Percentiles rank a stretch among this genome's conserved stretches.
Conservation (phyloP, 257 asterid genomes). For the Handroanthus guayacan region DNA sequence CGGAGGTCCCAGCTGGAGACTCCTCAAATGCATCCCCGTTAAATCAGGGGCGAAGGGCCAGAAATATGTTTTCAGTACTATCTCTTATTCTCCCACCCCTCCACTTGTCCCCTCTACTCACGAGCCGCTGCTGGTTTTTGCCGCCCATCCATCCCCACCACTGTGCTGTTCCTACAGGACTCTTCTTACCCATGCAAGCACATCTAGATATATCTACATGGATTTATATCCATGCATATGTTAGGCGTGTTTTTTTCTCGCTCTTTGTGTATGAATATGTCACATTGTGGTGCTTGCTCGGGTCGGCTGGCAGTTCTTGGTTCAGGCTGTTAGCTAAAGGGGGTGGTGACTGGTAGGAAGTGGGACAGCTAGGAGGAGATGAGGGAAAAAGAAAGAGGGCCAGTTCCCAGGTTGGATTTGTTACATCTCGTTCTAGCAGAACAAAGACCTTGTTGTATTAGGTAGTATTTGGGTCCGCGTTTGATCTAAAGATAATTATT, state of each 20-base stretch:
- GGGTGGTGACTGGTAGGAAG: slow-evolving; percentile 20
- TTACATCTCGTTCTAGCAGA: neutral
- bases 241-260: neutral
- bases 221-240: neutral
- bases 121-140: slow-evolving; percentile 12
- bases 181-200: slow-evolving; percentile 18
- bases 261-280: neutral
- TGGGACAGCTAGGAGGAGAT: slow-evolving; percentile 1
- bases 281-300: slow-evolving; percentile 15
- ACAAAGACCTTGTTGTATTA: slow-evolving; percentile 12
- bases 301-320: neutral
- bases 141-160: neutral
- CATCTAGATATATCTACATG: neutral
- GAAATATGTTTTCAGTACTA: too few relatives aligned
- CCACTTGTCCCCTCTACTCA: neutral
- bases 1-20: too few relatives aligned
- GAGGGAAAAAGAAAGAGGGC: neutral
- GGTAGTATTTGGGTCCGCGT: neutral
- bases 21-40: too few relatives aligned
- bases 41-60: too few relatives aligned
- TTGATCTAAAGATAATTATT: neutral
- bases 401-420: slow-evolving; percentile 7
- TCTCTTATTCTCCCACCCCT: neutral
- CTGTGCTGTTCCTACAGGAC: neutral
- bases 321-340: neutral